A percentile compares a stretch with the other conserved stretches of the same genome.
phyloP scores from a whole-genome alignment of 202 grass and related monocot species.

The Setaria italica region DNA sequence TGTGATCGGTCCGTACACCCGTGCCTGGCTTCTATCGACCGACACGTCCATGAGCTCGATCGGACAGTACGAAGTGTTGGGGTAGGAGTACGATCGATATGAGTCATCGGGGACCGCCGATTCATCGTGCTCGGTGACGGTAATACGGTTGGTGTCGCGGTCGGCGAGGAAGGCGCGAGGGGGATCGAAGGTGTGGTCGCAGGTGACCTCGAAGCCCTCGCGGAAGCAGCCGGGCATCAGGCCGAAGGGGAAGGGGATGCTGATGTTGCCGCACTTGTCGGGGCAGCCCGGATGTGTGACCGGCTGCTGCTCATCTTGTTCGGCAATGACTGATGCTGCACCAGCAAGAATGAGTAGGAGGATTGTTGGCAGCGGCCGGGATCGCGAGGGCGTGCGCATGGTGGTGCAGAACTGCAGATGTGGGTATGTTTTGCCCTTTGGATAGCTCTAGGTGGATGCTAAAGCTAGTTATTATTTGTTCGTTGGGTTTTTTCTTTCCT shows the following conservation, averaged over 20 bases:
- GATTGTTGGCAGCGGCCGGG: background rate
- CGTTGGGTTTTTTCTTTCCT: no score
- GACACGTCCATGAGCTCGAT: background rate
- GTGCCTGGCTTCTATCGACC: background rate
- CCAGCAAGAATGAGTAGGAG: background rate
- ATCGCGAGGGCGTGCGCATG: background rate
- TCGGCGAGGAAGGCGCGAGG: constrained; percentile 7
- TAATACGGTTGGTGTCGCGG: background rate
- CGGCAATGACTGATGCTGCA: background rate
- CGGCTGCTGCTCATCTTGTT: background rate
- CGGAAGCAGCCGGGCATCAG: background rate
- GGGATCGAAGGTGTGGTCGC: constrained; percentile 7
- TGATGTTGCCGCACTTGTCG: no score
- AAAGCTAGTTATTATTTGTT: background rate
- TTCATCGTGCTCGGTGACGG: background rate
- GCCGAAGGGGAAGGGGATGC: background rate
- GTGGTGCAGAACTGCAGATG: no score
- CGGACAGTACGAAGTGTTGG: background rate
- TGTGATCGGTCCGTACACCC: background rate
- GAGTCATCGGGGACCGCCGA: background rate
- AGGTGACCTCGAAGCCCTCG: constrained; percentile 4
- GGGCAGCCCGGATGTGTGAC: background rate
- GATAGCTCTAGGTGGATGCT: background rate
- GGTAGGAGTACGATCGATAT: background rate
- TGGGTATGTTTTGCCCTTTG: no score